Evolutionary conservation across 2,329 filamentous ascomycete species (phyloP).

Genomic region (Alternaria alternata): DNA sequence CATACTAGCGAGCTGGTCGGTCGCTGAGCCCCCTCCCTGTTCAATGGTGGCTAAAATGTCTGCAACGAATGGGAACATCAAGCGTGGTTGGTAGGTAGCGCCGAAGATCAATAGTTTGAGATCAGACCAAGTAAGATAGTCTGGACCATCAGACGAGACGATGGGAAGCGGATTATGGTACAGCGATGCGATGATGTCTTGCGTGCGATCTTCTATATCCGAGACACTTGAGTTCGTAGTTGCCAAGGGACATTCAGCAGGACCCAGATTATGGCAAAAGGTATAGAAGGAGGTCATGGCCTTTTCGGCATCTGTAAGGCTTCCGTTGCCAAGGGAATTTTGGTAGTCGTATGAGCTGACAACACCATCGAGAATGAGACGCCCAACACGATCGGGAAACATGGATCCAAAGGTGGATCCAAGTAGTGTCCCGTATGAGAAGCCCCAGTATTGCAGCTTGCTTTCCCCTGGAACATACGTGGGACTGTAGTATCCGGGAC

Average conservation of each 20-base stretch:
- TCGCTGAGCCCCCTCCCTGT: slow-evolving; percentile 27
- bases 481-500: background rate
- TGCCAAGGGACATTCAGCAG: slow-evolving; percentile 51
- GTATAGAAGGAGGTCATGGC: slow-evolving; percentile 55
- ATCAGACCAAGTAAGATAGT: slow-evolving; percentile 54
- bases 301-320: slow-evolving; percentile 56
- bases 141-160: slow-evolving; percentile 32
- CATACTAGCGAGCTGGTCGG: slow-evolving; percentile 32
- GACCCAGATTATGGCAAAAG: slow-evolving; percentile 54
- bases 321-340: slow-evolving; percentile 50
- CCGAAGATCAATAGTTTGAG: slow-evolving; percentile 48
- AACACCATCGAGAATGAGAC: slow-evolving; percentile 56
- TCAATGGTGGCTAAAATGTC: slow-evolving; percentile 48
- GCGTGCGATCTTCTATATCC: slow-evolving; percentile 47
- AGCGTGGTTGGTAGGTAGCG: slow-evolving; percentile 47
- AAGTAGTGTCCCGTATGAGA: slow-evolving; percentile 59
- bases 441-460: slow-evolving; percentile 56
- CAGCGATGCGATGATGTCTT: slow-evolving; percentile 46
- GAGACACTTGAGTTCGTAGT: slow-evolving; percentile 41
- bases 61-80: slow-evolving; percentile 46
- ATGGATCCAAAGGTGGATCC: slow-evolving; percentile 51
- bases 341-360: slow-evolving; percentile 51
- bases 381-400: slow-evolving; percentile 49
- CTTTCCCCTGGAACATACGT: slow-evolving; percentile 22
- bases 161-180: slow-evolving; percentile 54